Percentiles rank a stretch among this genome's conserved stretches.
Conservation (phyloP, 768 basidiomycete genomes). For the Suillus luteus region DNA sequence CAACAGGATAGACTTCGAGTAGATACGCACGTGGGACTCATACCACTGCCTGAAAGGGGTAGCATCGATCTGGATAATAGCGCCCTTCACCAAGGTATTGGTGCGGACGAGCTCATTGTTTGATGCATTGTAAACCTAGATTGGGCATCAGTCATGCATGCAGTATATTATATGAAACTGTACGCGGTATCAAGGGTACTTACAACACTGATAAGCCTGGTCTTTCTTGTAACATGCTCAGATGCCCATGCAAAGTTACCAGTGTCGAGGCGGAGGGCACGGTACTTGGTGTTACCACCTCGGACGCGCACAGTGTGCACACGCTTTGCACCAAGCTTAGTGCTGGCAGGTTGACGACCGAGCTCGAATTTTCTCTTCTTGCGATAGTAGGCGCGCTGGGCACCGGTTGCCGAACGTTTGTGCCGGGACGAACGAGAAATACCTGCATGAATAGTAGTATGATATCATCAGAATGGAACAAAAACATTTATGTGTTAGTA, state of each 20-base stretch:
- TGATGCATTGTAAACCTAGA: constrained; percentile 94
- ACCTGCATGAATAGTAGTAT: constrained; percentile 52
- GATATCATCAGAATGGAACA: constrained; percentile 15
- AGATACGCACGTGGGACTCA: constrained; percentile 87
- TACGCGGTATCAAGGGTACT: constrained; percentile 35
- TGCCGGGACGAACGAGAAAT: constrained; percentile 96
- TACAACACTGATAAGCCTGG: constrained; percentile 94
- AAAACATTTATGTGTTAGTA: constrained; percentile 2
- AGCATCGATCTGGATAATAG: constrained; percentile 97
- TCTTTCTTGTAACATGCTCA: constrained; percentile 93
- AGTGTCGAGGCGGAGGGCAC: constrained; percentile 93
- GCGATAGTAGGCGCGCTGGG: constrained; percentile 93
- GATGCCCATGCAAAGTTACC: constrained; percentile 99
- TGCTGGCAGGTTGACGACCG: constrained; percentile 96
- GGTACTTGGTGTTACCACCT: constrained; percentile 93
- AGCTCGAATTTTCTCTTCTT: constrained; percentile 99
- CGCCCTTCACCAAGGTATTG: constrained; percentile 97
- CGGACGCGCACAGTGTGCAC: constrained; percentile 94
- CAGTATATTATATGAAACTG: not conserved
- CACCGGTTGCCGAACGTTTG: constrained; percentile 94
- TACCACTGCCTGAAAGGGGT: constrained; percentile 99
- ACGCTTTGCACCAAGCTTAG: constrained; percentile 94
- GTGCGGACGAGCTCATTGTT: constrained; percentile 99
- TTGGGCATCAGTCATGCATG: constrained; percentile 12
- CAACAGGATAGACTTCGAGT: not conserved